Evolutionary conservation across 441 rosid species (phyloP), one percentile per base, ranked within the genome.

Genomic region (Macaranga tanarius): DNA sequence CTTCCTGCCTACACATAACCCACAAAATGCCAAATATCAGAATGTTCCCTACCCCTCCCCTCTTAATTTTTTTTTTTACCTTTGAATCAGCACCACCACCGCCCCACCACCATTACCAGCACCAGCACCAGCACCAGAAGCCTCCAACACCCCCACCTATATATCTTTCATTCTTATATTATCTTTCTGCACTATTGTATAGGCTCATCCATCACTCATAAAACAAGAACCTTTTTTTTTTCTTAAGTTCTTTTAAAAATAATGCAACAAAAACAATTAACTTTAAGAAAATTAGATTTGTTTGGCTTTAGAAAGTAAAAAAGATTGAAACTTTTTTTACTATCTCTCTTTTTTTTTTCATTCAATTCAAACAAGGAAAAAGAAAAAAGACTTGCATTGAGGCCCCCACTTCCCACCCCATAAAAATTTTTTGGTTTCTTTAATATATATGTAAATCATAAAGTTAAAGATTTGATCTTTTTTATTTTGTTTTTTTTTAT

Each of bases 1-100:
- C 73, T 75, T 65, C 84, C 65, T 75, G 68, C 83, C 65, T 75
- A 73, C 45, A 68, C 76, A 75, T 68, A 75, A 64, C 80, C 76
- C 86, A 81, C 77, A 83, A 79, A 88, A 88, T 78, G 82, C 90
- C 89, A 88, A 85, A 86, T 74, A 83, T 73, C 76, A 85, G 86
- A 84, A 85, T 85, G 89, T 87, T 86, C 87, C 83, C 83, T 65
- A 77, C 75, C 82, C 59, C 75, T 76, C 72, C 71, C 75, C 73
- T 42, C 38, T 42, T 10, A 25, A 20, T n/a, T n/a, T n/a, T n/a
- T 57, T 63, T 73, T 71, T 56, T 75, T 76, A 77, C 85, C 93
- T 87, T 85, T 86, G 92, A 88, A 90, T 92, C 92, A 92, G 92
- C 90, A 92, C 86, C 90, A 78, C 84, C 86, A 84, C 84, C 88